Evolutionary conservation across 2,329 filamentous ascomycete species (phyloP).

Genomic region (Onygenales sp.): DNA sequence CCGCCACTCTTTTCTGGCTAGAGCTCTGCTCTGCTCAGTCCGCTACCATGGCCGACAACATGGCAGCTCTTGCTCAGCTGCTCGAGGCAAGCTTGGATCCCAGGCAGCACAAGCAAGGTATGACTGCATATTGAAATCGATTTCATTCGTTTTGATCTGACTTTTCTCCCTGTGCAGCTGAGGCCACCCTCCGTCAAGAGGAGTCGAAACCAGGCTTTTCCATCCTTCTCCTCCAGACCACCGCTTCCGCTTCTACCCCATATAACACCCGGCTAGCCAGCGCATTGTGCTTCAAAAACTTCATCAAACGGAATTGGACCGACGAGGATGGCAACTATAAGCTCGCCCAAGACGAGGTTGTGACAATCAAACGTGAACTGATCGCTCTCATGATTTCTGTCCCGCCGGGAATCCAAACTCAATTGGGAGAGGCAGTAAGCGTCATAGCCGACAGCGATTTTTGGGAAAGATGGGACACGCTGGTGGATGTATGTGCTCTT

Average conservation of each 20-base stretch:
- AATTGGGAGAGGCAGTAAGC: constrained; percentile 93
- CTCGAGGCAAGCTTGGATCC: constrained; percentile 87
- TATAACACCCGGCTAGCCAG: constrained; percentile 74
- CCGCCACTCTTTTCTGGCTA: constrained; percentile 5
- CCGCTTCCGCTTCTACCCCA: constrained; percentile 63
- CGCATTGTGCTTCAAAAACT: constrained; percentile 97
- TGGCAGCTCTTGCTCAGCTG: constrained; percentile 64
- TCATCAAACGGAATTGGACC: constrained; percentile 89
- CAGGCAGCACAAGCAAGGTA: constrained; percentile 80
- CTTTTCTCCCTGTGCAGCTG: constrained; percentile 48
- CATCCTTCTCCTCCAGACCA: constrained; percentile 78
- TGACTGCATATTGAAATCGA: constrained; percentile 14
- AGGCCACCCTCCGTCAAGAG: constrained; percentile 67
- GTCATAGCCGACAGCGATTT: constrained; percentile 98
- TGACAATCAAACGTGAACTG: constrained; percentile 85
- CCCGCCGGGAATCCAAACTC: constrained; percentile 76
- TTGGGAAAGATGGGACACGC: constrained; percentile 90
- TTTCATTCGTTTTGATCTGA: constrained; percentile 1
- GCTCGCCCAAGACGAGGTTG: constrained; percentile 70
- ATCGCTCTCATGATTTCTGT: constrained; percentile 95
- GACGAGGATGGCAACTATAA: constrained; percentile 94
- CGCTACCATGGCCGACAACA: constrained; percentile 49
- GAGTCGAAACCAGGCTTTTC: constrained; percentile 82
- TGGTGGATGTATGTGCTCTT: constrained; percentile 60
- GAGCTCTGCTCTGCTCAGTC: constrained; percentile 13